These are phyloP conservation scores for Penicillium sp. DNA, from an alignment of 2,329 filamentous ascomycete species.

Conservation along the genomic window DNA sequence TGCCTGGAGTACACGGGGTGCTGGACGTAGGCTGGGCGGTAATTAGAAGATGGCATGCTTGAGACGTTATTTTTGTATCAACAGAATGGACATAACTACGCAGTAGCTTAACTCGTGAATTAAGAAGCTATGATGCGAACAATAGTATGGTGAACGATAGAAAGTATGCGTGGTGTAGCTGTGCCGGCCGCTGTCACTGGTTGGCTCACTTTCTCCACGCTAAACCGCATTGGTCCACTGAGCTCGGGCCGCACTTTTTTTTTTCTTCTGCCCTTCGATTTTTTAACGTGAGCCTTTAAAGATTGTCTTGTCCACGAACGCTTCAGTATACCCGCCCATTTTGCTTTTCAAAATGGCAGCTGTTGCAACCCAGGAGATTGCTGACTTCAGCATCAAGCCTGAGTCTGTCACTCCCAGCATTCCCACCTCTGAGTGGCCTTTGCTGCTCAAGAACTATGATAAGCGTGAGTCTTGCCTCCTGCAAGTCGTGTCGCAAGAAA, in stretches of 20 bases:
- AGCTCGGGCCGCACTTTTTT: slow-evolving; percentile 16
- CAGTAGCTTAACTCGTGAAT: neutral
- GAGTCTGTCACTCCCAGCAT: slow-evolving; percentile 72
- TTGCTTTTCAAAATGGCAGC: slow-evolving; percentile 29
- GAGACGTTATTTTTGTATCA: neutral
- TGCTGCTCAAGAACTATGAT: slow-evolving; percentile 94
- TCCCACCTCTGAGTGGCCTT: slow-evolving; percentile 85
- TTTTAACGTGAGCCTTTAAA: slow-evolving; percentile 3
- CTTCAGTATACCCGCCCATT: neutral
- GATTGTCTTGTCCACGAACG: neutral
- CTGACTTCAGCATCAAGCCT: slow-evolving; percentile 87
- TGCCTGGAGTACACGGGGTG: slow-evolving; percentile 12
- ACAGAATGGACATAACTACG: neutral
- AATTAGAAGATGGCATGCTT: neutral
- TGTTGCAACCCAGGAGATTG: slow-evolving; percentile 57
- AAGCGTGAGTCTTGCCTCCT: slow-evolving; percentile 61
- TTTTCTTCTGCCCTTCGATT: slow-evolving; percentile 13
- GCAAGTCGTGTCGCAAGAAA: slow-evolving; percentile 9
- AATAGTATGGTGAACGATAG: too few species aligned
- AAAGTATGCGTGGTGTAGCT: too few species aligned
- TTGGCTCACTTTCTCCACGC: neutral
- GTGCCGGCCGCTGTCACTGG: neutral
- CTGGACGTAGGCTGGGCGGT: slow-evolving; percentile 11
- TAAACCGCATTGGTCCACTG: slow-evolving; percentile 9
- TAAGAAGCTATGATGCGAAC: too few species aligned